A percentile compares a stretch with the other conserved stretches of the same genome.
Evolutionary conservation across 2,329 filamentous ascomycete species (phyloP).

Genomic region (Camptophora hylomeconis): DNA sequence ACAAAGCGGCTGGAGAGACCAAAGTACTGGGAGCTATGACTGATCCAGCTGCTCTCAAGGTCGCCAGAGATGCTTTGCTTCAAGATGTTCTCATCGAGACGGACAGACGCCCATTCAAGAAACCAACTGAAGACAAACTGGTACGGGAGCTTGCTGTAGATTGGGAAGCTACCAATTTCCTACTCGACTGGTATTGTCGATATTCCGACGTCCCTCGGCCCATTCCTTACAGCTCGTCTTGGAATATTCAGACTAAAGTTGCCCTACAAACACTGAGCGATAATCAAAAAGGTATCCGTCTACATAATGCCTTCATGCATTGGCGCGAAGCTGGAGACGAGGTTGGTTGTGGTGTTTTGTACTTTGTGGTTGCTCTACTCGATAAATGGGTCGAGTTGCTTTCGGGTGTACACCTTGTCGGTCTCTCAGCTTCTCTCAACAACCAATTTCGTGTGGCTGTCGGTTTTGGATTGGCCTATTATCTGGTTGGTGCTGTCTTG

Average conservation of each 20-base stretch:
- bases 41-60: conserved; percentile 35
- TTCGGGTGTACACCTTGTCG: conserved; percentile 29
- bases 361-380: conserved; percentile 42
- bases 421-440: conserved; percentile 24
- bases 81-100: conserved; percentile 34
- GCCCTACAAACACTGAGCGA: conserved; percentile 40
- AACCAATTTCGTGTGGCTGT: conserved; percentile 33
- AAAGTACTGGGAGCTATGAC: conserved; percentile 33
- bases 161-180: conserved; percentile 40
- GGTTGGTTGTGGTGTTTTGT: conserved; percentile 40
- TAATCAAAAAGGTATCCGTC: conserved; percentile 40
- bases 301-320: conserved; percentile 45
- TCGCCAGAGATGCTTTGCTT: conserved; percentile 34
- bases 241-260: conserved; percentile 45
- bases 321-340: conserved; percentile 45
- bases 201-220: conserved; percentile 35
- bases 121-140: conserved; percentile 30
- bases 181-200: conserved; percentile 41
- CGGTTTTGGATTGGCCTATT: conserved; percentile 45
- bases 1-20: conserved; percentile 21
- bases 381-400: conserved; percentile 42
- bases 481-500: conserved; percentile 42
- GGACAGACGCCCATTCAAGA: conserved; percentile 30
- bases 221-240: conserved; percentile 42
- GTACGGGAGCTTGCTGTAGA: conserved; percentile 38